These are phyloP conservation scores for Suillus lakei DNA, from an alignment of 768 basidiomycete species.

Conservation along the genomic window DNA sequence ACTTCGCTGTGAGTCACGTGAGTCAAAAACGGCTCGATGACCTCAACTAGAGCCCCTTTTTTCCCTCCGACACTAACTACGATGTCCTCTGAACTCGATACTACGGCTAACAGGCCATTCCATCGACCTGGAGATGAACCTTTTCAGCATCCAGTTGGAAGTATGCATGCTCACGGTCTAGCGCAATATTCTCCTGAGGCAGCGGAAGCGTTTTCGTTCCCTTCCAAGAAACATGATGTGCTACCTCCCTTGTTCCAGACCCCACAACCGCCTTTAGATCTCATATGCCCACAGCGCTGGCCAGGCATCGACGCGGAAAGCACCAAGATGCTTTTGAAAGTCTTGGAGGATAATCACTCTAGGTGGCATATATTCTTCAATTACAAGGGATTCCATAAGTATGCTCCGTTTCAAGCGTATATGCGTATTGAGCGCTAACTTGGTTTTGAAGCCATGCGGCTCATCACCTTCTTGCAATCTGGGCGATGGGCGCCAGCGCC, in stretches of 20 bases:
- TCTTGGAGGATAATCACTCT: constrained; percentile 34
- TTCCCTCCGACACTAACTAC: neutral
- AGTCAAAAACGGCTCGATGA: neutral
- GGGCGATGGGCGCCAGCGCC: constrained; percentile 25
- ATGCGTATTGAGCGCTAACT: neutral
- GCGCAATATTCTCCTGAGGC: constrained; percentile 25
- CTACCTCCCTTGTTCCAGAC: constrained; percentile 8
- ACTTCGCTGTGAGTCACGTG: neutral
- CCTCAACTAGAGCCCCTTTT: neutral
- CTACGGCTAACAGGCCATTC: constrained; percentile 16
- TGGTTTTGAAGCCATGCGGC: constrained; percentile 15
- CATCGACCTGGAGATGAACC: constrained; percentile 25
- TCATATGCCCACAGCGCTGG: constrained; percentile 27
- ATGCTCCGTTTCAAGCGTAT: constrained; percentile 8
- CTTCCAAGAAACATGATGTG: constrained; percentile 3
- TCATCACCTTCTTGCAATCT: constrained; percentile 23
- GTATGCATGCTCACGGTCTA: constrained; percentile 26
- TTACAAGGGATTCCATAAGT: constrained; percentile 42
- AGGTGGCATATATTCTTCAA: constrained; percentile 42
- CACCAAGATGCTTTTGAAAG: constrained; percentile 20
- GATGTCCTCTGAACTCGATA: constrained; percentile 25
- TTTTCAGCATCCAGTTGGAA: constrained; percentile 21
- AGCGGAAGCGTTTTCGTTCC: constrained; percentile 20
- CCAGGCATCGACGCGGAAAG: constrained; percentile 35
- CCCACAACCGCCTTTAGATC: constrained; percentile 15